These are phyloP conservation scores for Stipa capillata DNA, from an alignment of 176 grass and related monocot species.

Conservation along the genomic window DNA sequence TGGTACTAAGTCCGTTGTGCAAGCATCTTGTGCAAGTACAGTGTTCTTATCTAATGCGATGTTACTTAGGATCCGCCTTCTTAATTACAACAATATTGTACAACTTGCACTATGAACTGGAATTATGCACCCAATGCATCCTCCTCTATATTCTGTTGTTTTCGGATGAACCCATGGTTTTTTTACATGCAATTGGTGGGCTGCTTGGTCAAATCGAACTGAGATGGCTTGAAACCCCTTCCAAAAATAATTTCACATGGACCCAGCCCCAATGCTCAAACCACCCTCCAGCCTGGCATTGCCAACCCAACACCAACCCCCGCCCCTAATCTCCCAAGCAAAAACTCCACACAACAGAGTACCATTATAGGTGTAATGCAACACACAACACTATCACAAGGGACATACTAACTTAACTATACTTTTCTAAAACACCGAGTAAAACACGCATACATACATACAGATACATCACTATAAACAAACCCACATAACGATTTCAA, in stretches of 20 bases:
- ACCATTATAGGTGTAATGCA: background rate
- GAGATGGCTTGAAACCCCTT: constrained; percentile 3
- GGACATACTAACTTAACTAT: background rate
- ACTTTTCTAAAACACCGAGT: no score
- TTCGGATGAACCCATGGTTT: constrained; percentile 7
- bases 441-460: no score
- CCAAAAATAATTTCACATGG: constrained; percentile 4
- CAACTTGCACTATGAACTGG: background rate
- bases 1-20: background rate
- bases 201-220: constrained; percentile 42
- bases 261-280: constrained; percentile 15
- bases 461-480: no score
- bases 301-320: constrained; percentile 1
- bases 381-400: background rate
- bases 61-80: constrained; percentile 14
- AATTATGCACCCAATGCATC: background rate
- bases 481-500: no score
- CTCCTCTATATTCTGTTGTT: background rate
- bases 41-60: background rate
- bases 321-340: background rate
- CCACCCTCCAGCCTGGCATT: constrained; percentile 34
- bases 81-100: background rate
- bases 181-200: constrained; percentile 16
- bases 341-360: background rate
- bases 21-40: constrained; percentile 20